Base-by-base conservation (phyloP, 2,329 filamentous ascomycete genomes). In the Xylaria sp. region DNA sequence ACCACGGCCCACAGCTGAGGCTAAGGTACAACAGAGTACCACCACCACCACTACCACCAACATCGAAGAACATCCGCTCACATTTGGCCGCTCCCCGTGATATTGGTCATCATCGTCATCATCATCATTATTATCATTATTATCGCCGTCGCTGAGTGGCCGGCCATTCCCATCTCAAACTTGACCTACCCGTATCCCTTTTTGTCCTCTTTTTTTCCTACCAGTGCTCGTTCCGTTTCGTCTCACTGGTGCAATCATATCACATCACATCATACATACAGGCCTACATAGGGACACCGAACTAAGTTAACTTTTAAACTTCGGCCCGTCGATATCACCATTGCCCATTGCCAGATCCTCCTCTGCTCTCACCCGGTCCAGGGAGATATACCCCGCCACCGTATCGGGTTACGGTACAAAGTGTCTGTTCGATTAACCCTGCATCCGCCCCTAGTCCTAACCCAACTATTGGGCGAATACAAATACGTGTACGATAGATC, bases 51-150 rank as follows among this genome's bases (percentile, higher is more conserved):
- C 20, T 57, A 23, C 55, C 34, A 57, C 46, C n/a, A n/a, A n/a
- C n/a, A n/a, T n/a, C n/a, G n/a, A n/a, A n/a, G n/a, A n/a, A n/a
- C n/a, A n/a, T n/a, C n/a, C n/a, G n/a, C n/a, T n/a, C n/a, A n/a
- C n/a, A n/a, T n/a, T n/a, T n/a, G n/a, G n/a, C n/a, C 55, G 23
- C 46, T 32, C 48, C 66, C 43, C 66, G 63, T 68, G 66, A 68
- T 41, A 46, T 45, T 63, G 55, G 41, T 52, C 59, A 60, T 46
- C 48, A 52, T 43, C 65, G 30, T 46, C 43, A 60, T 39, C 41
- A 28, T 18, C 53, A 32, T 34, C 39, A 45, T 45, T 12, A n/a
- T n/a, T n/a, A n/a, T n/a, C n/a, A 23, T 15, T 48, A 28, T 32
- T 10, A 39, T 39, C 36, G 18, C 7, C 36, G 5, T 6, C 12